Percentiles rank a stretch among this genome's conserved stretches.
Conservation (phyloP, 768 basidiomycete species). For the Mycena belliarum region DNA sequence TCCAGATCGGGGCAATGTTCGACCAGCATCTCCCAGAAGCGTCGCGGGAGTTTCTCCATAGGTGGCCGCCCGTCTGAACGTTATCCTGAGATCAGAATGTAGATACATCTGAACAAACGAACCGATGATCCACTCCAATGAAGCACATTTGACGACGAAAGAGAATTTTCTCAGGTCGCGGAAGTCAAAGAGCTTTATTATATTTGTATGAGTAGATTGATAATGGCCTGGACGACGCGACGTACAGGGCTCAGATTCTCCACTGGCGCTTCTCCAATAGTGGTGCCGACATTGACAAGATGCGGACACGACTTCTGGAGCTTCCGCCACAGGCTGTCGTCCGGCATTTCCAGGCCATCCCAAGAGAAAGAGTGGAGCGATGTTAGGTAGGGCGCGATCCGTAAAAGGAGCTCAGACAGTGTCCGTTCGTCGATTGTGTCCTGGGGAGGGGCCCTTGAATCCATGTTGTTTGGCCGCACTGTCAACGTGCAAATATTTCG, state of each 20-base stretch:
- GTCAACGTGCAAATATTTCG: slow-evolving; percentile 30
- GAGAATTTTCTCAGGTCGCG: slow-evolving; percentile 34
- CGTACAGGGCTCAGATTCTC: slow-evolving; percentile 35
- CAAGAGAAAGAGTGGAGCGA: slow-evolving; percentile 36
- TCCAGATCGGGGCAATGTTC: slow-evolving; percentile 40
- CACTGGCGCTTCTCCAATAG: slow-evolving; percentile 35
- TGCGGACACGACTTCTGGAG: slow-evolving; percentile 34
- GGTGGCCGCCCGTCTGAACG: slow-evolving; percentile 33
- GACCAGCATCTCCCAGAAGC: slow-evolving; percentile 43
- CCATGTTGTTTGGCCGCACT: slow-evolving; percentile 35
- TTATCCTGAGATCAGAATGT: background rate
- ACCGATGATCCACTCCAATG: slow-evolving; percentile 38
- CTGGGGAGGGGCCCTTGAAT: slow-evolving; percentile 35
- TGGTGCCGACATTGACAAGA: slow-evolving; percentile 35
- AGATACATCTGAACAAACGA: background rate
- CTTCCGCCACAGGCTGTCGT: slow-evolving; percentile 35
- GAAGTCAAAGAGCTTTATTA: slow-evolving; percentile 36
- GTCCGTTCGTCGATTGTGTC: slow-evolving; percentile 34
- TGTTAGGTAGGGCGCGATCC: slow-evolving; percentile 26
- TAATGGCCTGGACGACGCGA: background rate
- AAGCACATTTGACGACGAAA: slow-evolving; percentile 36
- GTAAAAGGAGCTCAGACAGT: slow-evolving; percentile 31
- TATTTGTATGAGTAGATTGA: background rate
- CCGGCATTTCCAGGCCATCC: slow-evolving; percentile 40
- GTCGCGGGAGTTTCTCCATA: slow-evolving; percentile 37